Percentiles rank a stretch among this genome's conserved stretches.
phyloP scores from a whole-genome alignment of 257 asterid genomes.

The Cruciata laevipes region DNA sequence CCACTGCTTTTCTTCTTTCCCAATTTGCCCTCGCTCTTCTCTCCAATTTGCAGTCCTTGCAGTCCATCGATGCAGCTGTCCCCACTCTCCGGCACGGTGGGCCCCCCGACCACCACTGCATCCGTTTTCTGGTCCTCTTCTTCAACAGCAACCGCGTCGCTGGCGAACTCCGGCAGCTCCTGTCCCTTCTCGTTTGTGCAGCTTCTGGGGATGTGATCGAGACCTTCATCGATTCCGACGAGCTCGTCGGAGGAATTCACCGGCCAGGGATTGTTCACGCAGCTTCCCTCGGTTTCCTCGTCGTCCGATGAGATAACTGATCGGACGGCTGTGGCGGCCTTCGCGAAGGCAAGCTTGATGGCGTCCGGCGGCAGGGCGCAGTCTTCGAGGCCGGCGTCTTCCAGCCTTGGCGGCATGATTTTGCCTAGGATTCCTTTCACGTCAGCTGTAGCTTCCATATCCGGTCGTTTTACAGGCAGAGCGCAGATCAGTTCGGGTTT shows the following conservation, averaged over 20 bases:
- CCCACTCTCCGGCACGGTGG: slow-evolving; percentile 27
- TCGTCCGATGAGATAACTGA: slow-evolving; percentile 45
- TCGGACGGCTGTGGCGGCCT: slow-evolving; percentile 72
- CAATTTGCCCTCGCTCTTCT: slow-evolving; percentile 26
- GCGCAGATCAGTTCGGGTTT: neutral
- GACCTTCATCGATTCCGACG: slow-evolving; percentile 41
- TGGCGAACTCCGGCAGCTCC: slow-evolving; percentile 32
- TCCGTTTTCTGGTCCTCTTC: slow-evolving; percentile 29
- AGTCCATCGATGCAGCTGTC: slow-evolving; percentile 52
- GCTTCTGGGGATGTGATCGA: slow-evolving; percentile 30
- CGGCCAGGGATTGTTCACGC: slow-evolving; percentile 46
- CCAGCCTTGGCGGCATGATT: slow-evolving; percentile 66
- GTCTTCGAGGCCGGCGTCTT: slow-evolving; percentile 95
- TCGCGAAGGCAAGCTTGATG: slow-evolving; percentile 63
- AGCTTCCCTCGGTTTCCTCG: slow-evolving; percentile 32
- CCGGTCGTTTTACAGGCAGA: neutral
- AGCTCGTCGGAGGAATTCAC: slow-evolving; percentile 42
- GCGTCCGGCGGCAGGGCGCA: slow-evolving; percentile 85
- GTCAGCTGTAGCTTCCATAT: slow-evolving; percentile 46
- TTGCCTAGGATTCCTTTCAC: slow-evolving; percentile 36
- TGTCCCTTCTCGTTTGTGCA: slow-evolving; percentile 48
- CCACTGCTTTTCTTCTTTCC: slow-evolving; percentile 38
- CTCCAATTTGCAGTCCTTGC: slow-evolving; percentile 56
- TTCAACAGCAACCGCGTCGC: slow-evolving; percentile 34
- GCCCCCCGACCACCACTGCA: slow-evolving; percentile 29